Base-by-base conservation (phyloP, 345 rosid species). In the Aegle marmelos region DNA sequence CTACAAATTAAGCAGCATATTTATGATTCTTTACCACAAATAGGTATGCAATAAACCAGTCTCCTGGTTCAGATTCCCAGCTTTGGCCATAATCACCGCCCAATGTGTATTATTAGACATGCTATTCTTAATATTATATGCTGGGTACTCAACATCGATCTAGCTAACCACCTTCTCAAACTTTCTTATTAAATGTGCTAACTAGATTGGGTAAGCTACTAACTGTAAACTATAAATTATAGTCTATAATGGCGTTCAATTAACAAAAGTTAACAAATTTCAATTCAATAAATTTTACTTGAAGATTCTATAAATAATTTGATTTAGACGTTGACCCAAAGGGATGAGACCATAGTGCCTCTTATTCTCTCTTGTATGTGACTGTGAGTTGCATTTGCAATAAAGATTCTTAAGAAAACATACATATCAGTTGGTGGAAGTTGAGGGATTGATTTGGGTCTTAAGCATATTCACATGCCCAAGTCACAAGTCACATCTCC, bases 151-250 rank as follows among this genome's bases (percentile, higher is more conserved):
- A 2, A 13, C 50, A 45, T 45, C 17, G 14, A 45, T 27, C 10
- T 30, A 28, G 70, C 79, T 60, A 80, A 33, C 85, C 68, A 72
- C 86, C 72, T 24, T 66, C 82, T 63, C 48, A 17, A 45, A 4
- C 75, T 48, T 75, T 77, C 86, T 84, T 87, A 82, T 82, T 84
- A 81, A 84, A 82, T 84, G 86, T 68, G 69, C 80, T 48, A 30
- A 60, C 66, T 65, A 5, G 72, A 66, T 79, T 60, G 65, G 72
- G 85, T 72, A 74, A 87, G 77, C 82, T 74, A 11, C 83, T 77
- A 81, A 72, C 85, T 72, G 86, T 75, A 81, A 69, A 77, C 50
- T 45, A 45, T 45, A 45, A 45, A 45, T 45, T 45, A 3, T 45
- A 11, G 50, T 45, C 81, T 81, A 77, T 82, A 75, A 87, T 77